These are phyloP conservation scores for Oidium heveae DNA, from an alignment of 2,329 filamentous ascomycete species.

Conservation along the genomic window DNA sequence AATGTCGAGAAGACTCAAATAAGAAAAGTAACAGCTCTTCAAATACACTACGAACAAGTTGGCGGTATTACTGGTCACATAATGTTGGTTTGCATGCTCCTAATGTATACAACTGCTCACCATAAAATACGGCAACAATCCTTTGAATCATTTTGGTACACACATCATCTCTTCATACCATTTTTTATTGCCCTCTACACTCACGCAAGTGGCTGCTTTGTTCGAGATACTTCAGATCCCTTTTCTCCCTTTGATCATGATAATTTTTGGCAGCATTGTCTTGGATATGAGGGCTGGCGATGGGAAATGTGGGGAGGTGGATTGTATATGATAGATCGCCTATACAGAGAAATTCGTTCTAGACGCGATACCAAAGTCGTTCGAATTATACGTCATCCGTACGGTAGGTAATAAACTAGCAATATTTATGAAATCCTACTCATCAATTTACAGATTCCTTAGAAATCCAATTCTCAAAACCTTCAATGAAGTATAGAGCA, in stretches of 20 bases:
- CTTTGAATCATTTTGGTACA: constrained; percentile 98
- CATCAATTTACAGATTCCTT: constrained; percentile 42
- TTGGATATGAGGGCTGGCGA: constrained; percentile 89
- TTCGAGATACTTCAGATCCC: constrained; percentile 48
- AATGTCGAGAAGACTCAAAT: constrained; percentile 76
- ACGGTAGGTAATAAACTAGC: constrained; percentile 31
- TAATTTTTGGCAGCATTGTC: constrained; percentile 71
- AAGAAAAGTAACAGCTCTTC: constrained; percentile 51
- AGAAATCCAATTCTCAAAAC: constrained; percentile 91
- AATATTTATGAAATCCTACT: constrained; percentile 5
- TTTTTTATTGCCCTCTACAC: constrained; percentile 88
- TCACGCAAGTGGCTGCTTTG: constrained; percentile 88
- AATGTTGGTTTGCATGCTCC: constrained; percentile 96
- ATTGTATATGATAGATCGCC: constrained; percentile 64
- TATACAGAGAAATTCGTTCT: constrained; percentile 76
- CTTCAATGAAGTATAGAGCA: constrained; percentile 92
- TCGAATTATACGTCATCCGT: constrained; percentile 84
- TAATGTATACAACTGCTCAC: constrained; percentile 95
- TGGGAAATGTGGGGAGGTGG: constrained; percentile 80
- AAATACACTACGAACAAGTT: constrained; percentile 77
- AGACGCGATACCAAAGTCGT: constrained; percentile 70
- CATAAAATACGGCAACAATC: constrained; percentile 85
- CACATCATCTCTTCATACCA: constrained; percentile 92
- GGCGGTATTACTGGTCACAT: constrained; percentile 89
- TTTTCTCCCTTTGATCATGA: constrained; percentile 67